Base-by-base conservation (phyloP, 352 stramenopile species). In the Halophytophthora batemanensis region DNA sequence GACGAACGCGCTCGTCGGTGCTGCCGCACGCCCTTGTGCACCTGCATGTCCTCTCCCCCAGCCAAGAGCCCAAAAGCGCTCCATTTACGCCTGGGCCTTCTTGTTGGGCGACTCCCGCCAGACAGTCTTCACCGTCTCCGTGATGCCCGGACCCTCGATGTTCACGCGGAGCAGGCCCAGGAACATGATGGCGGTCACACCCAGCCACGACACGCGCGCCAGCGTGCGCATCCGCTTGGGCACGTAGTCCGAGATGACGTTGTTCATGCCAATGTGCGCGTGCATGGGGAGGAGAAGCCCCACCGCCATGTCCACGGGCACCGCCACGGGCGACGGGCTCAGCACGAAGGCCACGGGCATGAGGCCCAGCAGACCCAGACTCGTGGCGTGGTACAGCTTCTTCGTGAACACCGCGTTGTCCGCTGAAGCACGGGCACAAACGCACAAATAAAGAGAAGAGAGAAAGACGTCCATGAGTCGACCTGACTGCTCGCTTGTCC, bases 161-260 rank as follows among this genome's bases (percentile, higher is more conserved):
- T 93, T 96, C 53, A 93, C 71, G 56, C 81, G 87, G 56, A 95
- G 38, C 45, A 96, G 64, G 39, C 87, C 87, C 40, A 95, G 51
- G 50, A 90, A 75, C 69, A 90, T 86, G 56, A 95, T 59, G 38
- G 74, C 77, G 12, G 84, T 93, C 53, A 77, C 77, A 29, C 74
- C 84, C 40, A 96, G 64, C 68, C 79, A 77, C 42, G 61, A 76
- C 35, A 91, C 50, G 59, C 86, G 82, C 43, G 57, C 69, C 8
- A 89, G 61, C 51, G 74, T 79, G 42, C 68, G 62, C 45, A 57
- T 37, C n/a, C 56, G 52, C 67, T 97, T 96, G 23, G 93, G 91
- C 56, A 96, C 88, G 68, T 98, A 98, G 74, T 98, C 93, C 31
- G 87, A 95, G 43, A 92, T 87, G 50, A 98, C 90, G 64, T 95